phyloP scores from a whole-genome alignment of 345 rosid genomes.

The Salix arbutifolia region DNA sequence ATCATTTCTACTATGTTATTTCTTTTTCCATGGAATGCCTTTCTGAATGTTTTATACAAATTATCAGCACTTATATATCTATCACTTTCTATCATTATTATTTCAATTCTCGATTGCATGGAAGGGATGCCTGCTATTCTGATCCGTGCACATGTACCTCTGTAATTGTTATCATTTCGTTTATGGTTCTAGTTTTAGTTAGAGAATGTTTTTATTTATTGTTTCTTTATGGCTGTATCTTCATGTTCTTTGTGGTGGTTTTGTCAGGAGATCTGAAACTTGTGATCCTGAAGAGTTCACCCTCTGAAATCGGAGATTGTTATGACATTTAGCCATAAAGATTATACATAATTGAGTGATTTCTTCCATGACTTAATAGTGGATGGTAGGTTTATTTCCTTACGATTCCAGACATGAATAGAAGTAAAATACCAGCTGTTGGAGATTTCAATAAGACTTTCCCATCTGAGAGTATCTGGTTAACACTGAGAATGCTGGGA shows the following conservation, averaged over 20 bases:
- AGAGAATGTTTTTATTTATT: neutral
- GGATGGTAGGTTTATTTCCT: neutral
- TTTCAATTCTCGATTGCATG: neutral
- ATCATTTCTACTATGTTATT: neutral
- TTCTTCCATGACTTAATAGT: neutral
- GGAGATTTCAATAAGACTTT: neutral
- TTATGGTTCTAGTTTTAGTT: neutral
- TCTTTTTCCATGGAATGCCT: neutral
- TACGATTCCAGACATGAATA: neutral
- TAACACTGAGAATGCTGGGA: neutral
- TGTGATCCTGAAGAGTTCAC: slow-evolving; percentile 5
- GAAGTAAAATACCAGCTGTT: neutral
- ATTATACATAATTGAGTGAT: neutral
- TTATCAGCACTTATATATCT: neutral
- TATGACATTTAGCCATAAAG: neutral
- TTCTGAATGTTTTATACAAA: neutral
- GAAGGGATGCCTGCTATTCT: neutral
- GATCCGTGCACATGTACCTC: neutral
- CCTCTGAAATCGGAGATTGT: neutral
- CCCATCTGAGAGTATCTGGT: neutral
- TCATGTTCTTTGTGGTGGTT: slow-evolving; percentile 1
- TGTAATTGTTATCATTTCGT: neutral
- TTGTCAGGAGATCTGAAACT: neutral
- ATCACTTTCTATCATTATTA: neutral
- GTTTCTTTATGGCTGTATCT: neutral